Percentiles rank a stretch among this genome's conserved stretches.
Conservation (phyloP, 805 yeast genomes). For the Candida peoriensis region DNA sequence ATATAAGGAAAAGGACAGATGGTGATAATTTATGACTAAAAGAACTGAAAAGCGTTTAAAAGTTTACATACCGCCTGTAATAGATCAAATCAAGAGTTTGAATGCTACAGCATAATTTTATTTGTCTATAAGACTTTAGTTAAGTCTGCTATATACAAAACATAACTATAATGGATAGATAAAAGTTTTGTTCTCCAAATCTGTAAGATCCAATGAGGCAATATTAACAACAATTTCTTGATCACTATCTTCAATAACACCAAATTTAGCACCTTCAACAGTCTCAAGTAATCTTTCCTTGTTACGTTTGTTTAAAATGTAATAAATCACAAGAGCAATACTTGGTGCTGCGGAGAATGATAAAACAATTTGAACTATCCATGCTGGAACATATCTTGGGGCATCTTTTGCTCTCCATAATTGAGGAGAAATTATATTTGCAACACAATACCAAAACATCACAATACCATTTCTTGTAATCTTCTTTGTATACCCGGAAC, state of each 20-base stretch:
- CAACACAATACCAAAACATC: slow-evolving; percentile 40
- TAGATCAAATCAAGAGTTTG: no score
- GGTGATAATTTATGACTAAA: no score
- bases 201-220: slow-evolving; percentile 46
- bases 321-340: slow-evolving; percentile 38
- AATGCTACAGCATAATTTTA: no score
- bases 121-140: no score
- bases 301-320: slow-evolving; percentile 41
- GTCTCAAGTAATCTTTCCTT: slow-evolving; percentile 27
- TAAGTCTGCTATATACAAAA: no score
- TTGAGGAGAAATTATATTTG: slow-evolving; percentile 54
- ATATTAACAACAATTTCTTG: slow-evolving; percentile 31
- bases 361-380: slow-evolving; percentile 55
- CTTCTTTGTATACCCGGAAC: slow-evolving; percentile 49
- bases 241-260: slow-evolving; percentile 28
- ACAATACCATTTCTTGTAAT: slow-evolving; percentile 40
- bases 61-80: no score
- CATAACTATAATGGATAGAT: slow-evolving; percentile 38
- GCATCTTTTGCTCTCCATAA: slow-evolving; percentile 44
- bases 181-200: slow-evolving; percentile 43
- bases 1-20: slow-evolving; percentile 44
- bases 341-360: slow-evolving; percentile 43
- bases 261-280: slow-evolving; percentile 19
- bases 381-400: slow-evolving; percentile 42
- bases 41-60: no score